Conservation (phyloP, 225 moss, liverwort and hornwort species). For the Bryum argenteum region DNA sequence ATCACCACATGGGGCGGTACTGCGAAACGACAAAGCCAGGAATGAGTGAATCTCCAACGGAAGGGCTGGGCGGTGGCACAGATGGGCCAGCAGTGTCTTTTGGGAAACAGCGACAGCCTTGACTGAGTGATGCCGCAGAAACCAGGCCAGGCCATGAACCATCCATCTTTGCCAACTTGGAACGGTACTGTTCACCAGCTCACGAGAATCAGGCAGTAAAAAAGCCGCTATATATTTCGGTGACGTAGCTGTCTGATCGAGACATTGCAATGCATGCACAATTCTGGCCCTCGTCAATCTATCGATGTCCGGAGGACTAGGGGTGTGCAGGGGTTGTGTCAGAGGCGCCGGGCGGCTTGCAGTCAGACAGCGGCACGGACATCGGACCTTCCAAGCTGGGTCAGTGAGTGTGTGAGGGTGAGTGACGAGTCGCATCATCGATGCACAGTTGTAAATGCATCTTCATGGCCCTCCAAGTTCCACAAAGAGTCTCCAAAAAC, state of each 20-base stretch:
- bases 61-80: slow-evolving; percentile 27
- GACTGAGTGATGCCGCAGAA: background rate
- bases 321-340: background rate
- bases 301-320: slow-evolving; percentile 9
- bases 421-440: background rate
- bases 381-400: slow-evolving; percentile 12
- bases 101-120: background rate
- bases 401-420: background rate
- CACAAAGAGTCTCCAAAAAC: too few relatives aligned
- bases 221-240: background rate
- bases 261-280: background rate
- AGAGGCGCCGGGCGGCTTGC: background rate
- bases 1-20: slow-evolving; percentile 31
- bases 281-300: background rate
- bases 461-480: too few relatives aligned
- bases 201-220: background rate
- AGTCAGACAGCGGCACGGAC: slow-evolving; percentile 8
- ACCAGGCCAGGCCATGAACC: background rate
- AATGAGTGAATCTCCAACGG: slow-evolving; percentile 4
- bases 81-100: background rate
- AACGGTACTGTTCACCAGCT: too few relatives aligned
- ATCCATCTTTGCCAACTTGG: background rate
- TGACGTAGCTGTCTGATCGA: background rate
- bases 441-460: too few relatives aligned
- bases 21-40: background rate